phyloP scores from a whole-genome alignment of 2,329 filamentous ascomycete genomes.

The Rhinocladiella mackenziei region DNA sequence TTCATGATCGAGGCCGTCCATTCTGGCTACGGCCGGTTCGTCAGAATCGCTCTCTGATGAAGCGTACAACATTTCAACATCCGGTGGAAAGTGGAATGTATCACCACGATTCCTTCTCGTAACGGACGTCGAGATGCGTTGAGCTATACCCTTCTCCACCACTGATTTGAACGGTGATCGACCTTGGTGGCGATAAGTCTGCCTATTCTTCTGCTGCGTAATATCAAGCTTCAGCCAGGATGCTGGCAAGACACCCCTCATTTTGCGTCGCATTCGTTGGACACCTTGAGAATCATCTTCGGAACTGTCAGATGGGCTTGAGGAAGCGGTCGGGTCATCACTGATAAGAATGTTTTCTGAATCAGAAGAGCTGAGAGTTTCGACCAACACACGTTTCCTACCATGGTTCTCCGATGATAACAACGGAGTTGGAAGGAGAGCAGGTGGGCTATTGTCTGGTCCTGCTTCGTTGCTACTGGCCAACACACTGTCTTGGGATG shows the following conservation, averaged over 20 bases:
- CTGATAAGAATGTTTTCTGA: slow-evolving; percentile 21
- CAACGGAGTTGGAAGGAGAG: slow-evolving; percentile 23
- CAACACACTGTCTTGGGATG: slow-evolving; percentile 17
- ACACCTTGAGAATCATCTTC: slow-evolving; percentile 31
- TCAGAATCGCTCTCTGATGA: slow-evolving; percentile 13
- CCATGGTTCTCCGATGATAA: slow-evolving; percentile 21
- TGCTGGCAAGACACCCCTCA: slow-evolving; percentile 48
- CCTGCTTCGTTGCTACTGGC: background rate
- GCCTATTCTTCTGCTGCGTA: slow-evolving; percentile 15
- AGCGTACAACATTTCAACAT: slow-evolving; percentile 4
- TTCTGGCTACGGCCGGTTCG: background rate
- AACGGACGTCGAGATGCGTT: slow-evolving; percentile 9
- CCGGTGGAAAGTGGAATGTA: background rate
- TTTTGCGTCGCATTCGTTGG: slow-evolving; percentile 38
- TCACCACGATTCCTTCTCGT: background rate
- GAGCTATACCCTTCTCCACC: slow-evolving; percentile 23
- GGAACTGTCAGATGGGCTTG: slow-evolving; percentile 19
- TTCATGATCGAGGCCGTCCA: slow-evolving; percentile 2
- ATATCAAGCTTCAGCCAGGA: slow-evolving; percentile 36
- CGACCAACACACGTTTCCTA: slow-evolving; percentile 23
- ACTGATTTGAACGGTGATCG: slow-evolving; percentile 16
- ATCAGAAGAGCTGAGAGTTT: slow-evolving; percentile 26
- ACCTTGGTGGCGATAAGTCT: slow-evolving; percentile 2
- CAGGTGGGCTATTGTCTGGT: slow-evolving; percentile 7
- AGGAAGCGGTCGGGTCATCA: slow-evolving; percentile 5